phyloP scores from a whole-genome alignment of 441 rosid genomes.

The Francoa sonchifolia region DNA sequence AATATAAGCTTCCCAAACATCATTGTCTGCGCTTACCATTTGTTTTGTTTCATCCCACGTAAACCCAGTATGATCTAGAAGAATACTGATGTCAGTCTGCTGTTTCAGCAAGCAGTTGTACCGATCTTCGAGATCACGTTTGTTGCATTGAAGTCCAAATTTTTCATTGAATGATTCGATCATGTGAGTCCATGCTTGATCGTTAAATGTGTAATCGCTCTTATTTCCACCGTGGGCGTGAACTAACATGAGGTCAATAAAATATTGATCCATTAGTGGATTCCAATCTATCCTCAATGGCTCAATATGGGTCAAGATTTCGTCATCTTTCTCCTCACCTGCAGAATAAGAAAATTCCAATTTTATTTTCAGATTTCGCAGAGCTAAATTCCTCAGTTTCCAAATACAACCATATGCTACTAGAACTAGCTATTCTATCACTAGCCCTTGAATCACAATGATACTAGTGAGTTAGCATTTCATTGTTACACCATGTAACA shows the following conservation, averaged over 20 bases:
- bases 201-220: conserved; percentile 33
- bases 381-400: no score
- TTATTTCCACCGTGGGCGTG: conserved; percentile 35
- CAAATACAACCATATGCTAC: no score
- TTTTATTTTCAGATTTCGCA: no score
- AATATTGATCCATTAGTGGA: conserved; percentile 39
- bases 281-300: conserved; percentile 46
- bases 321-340: conserved; percentile 26
- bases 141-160: conserved; percentile 36
- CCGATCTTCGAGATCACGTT: conserved; percentile 38
- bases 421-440: no score
- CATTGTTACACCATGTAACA: no score
- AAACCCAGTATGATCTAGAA: conserved; percentile 44
- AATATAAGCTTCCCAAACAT: conserved; percentile 47
- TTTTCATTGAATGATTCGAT: conserved; percentile 40
- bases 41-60: conserved; percentile 54
- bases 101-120: conserved; percentile 54
- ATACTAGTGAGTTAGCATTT: no score
- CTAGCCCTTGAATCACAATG: no score
- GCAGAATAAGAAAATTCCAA: no score
- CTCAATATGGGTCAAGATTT: conserved; percentile 15
- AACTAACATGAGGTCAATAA: conserved; percentile 52
- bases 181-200: conserved; percentile 54
- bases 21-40: conserved; percentile 38
- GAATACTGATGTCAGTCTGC: conserved; percentile 37